Evolutionary conservation across 305 asterid species (phyloP).

Genomic region (Solanum hybrid): DNA sequence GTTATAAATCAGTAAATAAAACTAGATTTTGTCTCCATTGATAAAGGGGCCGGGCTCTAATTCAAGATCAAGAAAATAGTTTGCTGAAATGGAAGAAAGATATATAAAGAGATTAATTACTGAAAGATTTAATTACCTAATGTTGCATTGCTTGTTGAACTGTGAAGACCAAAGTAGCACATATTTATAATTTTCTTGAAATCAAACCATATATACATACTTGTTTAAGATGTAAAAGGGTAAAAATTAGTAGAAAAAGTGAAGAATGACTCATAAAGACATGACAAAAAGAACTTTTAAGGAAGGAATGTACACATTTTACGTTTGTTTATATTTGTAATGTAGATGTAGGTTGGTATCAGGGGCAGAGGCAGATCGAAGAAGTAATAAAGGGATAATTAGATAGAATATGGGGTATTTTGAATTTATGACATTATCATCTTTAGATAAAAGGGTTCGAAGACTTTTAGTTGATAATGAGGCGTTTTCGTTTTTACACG

Average conservation of each 20-base stretch:
- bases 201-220: not conserved
- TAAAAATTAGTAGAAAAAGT: not conserved
- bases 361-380: not conserved
- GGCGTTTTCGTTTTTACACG: no score
- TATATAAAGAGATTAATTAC: not conserved
- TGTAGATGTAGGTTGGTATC: not conserved
- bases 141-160: not conserved
- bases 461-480: not conserved
- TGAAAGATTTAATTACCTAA: not conserved
- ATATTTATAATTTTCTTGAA: not conserved
- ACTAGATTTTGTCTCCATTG: not conserved
- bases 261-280: conserved; percentile 4
- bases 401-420: not conserved
- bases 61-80: not conserved
- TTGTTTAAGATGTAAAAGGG: not conserved
- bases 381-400: no score
- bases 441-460: no score
- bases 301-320: not conserved
- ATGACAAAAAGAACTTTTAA: not conserved
- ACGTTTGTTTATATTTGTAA: no score
- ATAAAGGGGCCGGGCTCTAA: not conserved
- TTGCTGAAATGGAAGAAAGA: not conserved
- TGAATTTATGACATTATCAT: no score
- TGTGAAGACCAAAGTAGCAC: not conserved
- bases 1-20: not conserved